These are phyloP conservation scores for Candida methanosorbosa DNA, from an alignment of 805 yeast genomes.

Conservation along the genomic window DNA sequence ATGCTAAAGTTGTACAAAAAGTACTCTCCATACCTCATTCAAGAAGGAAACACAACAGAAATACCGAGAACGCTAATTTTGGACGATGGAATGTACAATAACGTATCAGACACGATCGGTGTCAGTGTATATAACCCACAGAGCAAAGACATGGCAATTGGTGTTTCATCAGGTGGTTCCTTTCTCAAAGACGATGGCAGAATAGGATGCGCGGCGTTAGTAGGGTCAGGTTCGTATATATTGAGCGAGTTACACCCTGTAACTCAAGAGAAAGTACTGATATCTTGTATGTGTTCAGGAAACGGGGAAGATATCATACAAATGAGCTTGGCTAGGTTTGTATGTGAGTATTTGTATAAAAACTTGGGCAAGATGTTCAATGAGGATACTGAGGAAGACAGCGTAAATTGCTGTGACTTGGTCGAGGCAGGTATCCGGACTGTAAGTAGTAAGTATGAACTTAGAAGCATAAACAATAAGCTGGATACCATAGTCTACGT, in stretches of 20 bases:
- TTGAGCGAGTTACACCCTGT: conserved; percentile 10
- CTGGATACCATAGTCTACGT: conserved; percentile 11
- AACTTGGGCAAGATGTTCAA: background rate
- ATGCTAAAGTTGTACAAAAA: no score
- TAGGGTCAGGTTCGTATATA: conserved; percentile 35
- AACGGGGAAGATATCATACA: conserved; percentile 47
- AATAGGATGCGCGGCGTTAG: conserved; percentile 44
- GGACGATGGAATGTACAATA: no score
- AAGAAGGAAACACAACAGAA: no score
- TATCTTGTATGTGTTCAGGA: conserved; percentile 35
- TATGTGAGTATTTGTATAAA: conserved; percentile 12
- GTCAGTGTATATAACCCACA: conserved; percentile 15
- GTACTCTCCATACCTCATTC: no score
- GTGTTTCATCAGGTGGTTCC: conserved; percentile 48
- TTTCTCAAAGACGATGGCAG: conserved; percentile 40
- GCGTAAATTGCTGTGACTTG: conserved; percentile 11
- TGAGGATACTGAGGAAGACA: background rate
- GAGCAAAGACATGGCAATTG: conserved; percentile 13
- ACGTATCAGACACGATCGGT: conserved; percentile 39
- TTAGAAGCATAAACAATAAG: conserved; percentile 13
- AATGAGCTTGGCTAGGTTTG: conserved; percentile 30
- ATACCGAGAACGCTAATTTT: no score
- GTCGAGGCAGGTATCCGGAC: conserved; percentile 9
- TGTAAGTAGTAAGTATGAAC: conserved; percentile 4
- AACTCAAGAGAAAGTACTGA: conserved; percentile 4